Percentiles rank a stretch among this genome's conserved stretches.
Evolutionary conservation across 345 rosid genomes (phyloP).

Genomic region (Euclidium syriacum): DNA sequence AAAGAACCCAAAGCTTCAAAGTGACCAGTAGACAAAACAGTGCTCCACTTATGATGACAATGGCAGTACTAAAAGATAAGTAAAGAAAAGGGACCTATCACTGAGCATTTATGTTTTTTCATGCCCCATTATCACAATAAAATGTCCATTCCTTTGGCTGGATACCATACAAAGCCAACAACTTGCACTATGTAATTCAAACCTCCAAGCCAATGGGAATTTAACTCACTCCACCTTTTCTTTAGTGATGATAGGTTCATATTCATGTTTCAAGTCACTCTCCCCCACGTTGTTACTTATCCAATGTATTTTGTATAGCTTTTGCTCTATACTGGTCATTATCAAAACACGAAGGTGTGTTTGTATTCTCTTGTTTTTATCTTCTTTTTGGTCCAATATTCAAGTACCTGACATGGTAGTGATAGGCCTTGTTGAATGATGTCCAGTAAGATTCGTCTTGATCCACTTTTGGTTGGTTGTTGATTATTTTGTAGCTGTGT

Average conservation of each 20-base stretch:
- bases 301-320: neutral
- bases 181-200: slow-evolving; percentile 11
- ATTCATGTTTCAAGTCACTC: neutral
- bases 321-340: slow-evolving; percentile 13
- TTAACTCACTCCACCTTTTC: slow-evolving; percentile 7
- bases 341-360: neutral
- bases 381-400: neutral
- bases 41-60: slow-evolving; percentile 27
- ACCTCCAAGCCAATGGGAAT: slow-evolving; percentile 34
- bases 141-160: slow-evolving; percentile 21
- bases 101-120: slow-evolving; percentile 15
- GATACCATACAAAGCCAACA: slow-evolving; percentile 26
- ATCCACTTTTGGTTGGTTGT: slow-evolving; percentile 20
- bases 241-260: slow-evolving; percentile 22
- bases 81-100: slow-evolving; percentile 14
- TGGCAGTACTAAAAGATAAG: slow-evolving; percentile 17
- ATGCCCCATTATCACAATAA: slow-evolving; percentile 3
- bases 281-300: slow-evolving; percentile 9
- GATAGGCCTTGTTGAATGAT: slow-evolving; percentile 7
- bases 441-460: neutral
- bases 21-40: slow-evolving; percentile 26
- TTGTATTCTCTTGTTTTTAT: slow-evolving; percentile 2
- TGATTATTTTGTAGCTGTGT: neutral
- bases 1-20: slow-evolving; percentile 3
- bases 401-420: slow-evolving; percentile 4